Conservation (phyloP, 2,329 filamentous ascomycete species). For the Emydomyces testavorans region DNA sequence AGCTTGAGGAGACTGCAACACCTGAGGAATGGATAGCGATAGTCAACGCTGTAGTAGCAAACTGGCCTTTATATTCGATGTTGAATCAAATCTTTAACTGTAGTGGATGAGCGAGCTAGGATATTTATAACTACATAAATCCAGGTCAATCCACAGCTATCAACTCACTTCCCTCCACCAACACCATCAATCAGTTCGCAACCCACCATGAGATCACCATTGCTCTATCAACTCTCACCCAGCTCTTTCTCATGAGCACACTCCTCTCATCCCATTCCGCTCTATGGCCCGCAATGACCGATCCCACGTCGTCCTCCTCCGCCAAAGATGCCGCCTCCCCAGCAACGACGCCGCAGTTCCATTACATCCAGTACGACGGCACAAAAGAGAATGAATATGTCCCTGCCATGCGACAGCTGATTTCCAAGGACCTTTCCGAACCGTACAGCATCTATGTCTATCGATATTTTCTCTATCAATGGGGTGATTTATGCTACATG, state of each 20-base stretch:
- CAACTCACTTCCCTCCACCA: too few relatives aligned
- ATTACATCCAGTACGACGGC: slow-evolving; percentile 49
- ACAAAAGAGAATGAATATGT: slow-evolving; percentile 56
- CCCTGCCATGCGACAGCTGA: slow-evolving; percentile 77
- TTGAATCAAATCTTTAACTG: too few relatives aligned
- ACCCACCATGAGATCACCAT: background rate
- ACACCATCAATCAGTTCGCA: background rate
- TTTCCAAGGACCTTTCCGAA: slow-evolving; percentile 92
- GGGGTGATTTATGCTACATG: slow-evolving; percentile 95
- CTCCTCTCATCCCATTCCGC: background rate
- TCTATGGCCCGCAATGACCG: slow-evolving; percentile 8
- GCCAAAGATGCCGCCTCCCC: background rate
- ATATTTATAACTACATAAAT: too few relatives aligned
- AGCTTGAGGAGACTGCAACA: too few relatives aligned
- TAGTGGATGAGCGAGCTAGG: too few relatives aligned
- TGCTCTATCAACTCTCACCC: background rate
- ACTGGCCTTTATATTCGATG: too few relatives aligned
- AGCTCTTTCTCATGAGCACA: background rate
- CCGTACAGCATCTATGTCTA: slow-evolving; percentile 99
- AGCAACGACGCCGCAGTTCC: slow-evolving; percentile 23
- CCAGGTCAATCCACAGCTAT: too few relatives aligned
- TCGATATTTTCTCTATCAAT: slow-evolving; percentile 94
- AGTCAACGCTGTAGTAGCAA: too few relatives aligned
- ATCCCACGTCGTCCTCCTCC: background rate
- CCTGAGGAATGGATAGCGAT: too few relatives aligned